These are phyloP conservation scores for Epichloe gansuensis DNA, from an alignment of 2,329 filamentous ascomycete species.

Conservation along the genomic window DNA sequence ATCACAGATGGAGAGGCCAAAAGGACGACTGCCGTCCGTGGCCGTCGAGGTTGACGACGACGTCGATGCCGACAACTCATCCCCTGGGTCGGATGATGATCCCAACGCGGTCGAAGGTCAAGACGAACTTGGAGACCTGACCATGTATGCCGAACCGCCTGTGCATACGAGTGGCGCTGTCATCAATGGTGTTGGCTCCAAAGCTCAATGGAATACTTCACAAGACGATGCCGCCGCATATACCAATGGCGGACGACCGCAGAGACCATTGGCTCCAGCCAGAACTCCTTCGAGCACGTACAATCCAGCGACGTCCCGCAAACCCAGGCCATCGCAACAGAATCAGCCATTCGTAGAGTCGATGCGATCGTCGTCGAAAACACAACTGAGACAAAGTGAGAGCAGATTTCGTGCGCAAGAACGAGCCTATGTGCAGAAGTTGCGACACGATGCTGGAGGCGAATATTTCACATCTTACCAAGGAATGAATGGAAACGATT, in stretches of 20 bases:
- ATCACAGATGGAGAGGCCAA: constrained; percentile 28
- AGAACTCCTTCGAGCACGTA: constrained; percentile 72
- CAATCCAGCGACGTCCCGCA: constrained; percentile 51
- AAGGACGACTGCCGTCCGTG: constrained; percentile 22
- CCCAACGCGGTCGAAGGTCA: constrained; percentile 34
- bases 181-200: constrained; percentile 26
- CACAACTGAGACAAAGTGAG: constrained; percentile 34
- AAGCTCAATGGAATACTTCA: constrained; percentile 25
- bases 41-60: constrained; percentile 10
- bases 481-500: constrained; percentile 52
- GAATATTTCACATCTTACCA: constrained; percentile 64
- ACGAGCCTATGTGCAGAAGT: constrained; percentile 84
- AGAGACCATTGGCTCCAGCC: constrained; percentile 55
- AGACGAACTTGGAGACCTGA: constrained; percentile 33
- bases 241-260: constrained; percentile 32
- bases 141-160: constrained; percentile 29
- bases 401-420: constrained; percentile 51
- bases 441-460: constrained; percentile 56
- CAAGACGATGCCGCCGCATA: constrained; percentile 17
- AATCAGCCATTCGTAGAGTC: constrained; percentile 26
- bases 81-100: constrained; percentile 22
- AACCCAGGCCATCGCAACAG: constrained; percentile 26
- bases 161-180: constrained; percentile 27
- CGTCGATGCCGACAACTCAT: constrained; percentile 14
- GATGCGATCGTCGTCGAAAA: constrained; percentile 39